These are phyloP conservation scores for Dunaliella sp. DNA, from an alignment of 139 green algal species.

Conservation along the genomic window DNA sequence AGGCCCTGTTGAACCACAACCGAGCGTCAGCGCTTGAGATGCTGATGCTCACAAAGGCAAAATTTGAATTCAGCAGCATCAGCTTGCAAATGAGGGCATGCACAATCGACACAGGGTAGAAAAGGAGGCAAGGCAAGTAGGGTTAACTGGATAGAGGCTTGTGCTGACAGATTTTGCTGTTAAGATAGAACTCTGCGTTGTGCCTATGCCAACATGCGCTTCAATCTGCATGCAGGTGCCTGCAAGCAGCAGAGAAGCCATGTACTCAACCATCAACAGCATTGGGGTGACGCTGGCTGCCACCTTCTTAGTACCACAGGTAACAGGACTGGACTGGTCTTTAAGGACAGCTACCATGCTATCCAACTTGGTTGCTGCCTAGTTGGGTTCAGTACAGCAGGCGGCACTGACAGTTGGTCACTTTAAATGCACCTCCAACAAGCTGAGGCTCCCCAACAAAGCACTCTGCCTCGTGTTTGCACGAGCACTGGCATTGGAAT, in stretches of 20 bases:
- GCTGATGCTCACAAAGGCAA: too few species aligned
- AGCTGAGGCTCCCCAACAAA: too few species aligned
- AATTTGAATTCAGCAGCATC: too few species aligned
- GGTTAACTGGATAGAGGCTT: not conserved
- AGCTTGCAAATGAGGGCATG: too few species aligned
- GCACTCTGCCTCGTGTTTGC: too few species aligned
- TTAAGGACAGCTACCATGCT: too few species aligned
- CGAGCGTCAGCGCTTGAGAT: too few species aligned
- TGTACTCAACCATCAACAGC: constrained; percentile 1
- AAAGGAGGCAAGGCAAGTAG: not conserved
- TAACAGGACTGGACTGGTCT: too few species aligned
- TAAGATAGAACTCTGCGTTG: not conserved
- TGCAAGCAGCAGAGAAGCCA: constrained; percentile 5
- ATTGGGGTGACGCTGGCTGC: constrained; percentile 30
- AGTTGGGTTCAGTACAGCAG: too few species aligned
- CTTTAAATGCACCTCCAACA: not conserved
- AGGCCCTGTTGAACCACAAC: too few species aligned
- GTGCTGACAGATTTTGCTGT: not conserved
- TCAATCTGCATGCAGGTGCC: not conserved
- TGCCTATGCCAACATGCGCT: not conserved
- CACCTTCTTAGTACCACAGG: constrained; percentile 23
- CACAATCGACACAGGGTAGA: not conserved
- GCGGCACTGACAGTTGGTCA: not conserved
- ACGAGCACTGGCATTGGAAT: not conserved
- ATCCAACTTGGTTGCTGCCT: too few species aligned